Evolutionary conservation across 768 basidiomycete genomes (phyloP), one percentile per base, ranked within the genome.

Genomic region (Grammothele lineata): DNA sequence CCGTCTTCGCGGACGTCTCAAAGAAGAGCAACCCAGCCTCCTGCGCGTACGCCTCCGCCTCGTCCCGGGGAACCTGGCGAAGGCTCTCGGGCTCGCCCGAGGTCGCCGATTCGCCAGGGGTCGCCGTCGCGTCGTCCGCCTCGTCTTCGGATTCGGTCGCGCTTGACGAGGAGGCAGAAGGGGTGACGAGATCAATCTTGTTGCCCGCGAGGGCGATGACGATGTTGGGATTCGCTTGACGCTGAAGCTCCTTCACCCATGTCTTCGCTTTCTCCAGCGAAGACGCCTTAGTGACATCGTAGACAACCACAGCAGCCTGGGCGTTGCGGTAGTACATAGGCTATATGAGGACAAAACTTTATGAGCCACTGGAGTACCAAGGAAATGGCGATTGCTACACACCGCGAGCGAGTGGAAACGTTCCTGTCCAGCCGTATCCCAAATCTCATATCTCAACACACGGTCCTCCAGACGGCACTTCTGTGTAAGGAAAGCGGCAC

Each of bases 261-360:
- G 94, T 92, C 74, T 98, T 97, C 45, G 96, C 96, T 67, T 98
- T 98, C 67, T 98, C 95, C 48, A 99, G 76, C 60, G 92, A 95
- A 47, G 87, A 79, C 37, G 91, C 88, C 69, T 97, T 96, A 40
- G 95, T 98, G 46, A 98, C 84, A 64, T 98, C 96, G 66, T 97
- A 98, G 17, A 98, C 95, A 8, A 99, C 96, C 34, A 98, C 93
- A 25, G 95, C 95, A 3, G 95, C 94, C 66, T 94, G 91, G 7
- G 95, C 92, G 61, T 98, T 97, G 61, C 96, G 89, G 67, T 96
- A 97, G 66, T 96, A 96, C 95, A 98, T 98, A 37, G 96, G 95
- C 88, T 91, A 47, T 43, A 21, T 2, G 10, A 25, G 35, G n/a
- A n/a, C 18, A 5, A 26, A 37, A 50, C 51, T 45, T 40, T 21